A percentile compares a stretch with the other conserved stretches of the same genome.
These are phyloP conservation scores for Rachicladosporium sp. DNA, from an alignment of 2,329 filamentous ascomycete species.

Conservation along the genomic window DNA sequence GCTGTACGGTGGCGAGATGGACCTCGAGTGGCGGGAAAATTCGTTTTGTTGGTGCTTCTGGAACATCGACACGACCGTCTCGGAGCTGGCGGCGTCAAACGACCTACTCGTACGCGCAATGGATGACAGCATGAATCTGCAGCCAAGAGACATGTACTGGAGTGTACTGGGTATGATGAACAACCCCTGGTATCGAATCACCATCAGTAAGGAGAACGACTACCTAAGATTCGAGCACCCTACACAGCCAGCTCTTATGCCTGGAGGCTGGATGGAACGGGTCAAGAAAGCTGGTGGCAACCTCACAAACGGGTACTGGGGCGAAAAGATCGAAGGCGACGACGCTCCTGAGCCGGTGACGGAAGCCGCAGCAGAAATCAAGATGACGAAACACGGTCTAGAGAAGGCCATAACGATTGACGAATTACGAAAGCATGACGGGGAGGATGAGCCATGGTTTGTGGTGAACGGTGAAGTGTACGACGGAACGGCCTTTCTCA, in stretches of 20 bases:
- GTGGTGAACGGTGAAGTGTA: slow-evolving; percentile 82
- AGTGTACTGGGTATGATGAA: slow-evolving; percentile 96
- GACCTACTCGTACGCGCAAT: slow-evolving; percentile 76
- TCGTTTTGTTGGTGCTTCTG: slow-evolving; percentile 92
- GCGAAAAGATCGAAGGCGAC: slow-evolving; percentile 52
- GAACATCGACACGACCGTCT: slow-evolving; percentile 55
- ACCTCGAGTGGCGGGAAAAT: slow-evolving; percentile 70
- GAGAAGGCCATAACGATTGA: slow-evolving; percentile 53
- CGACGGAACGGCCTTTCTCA: slow-evolving; percentile 67
- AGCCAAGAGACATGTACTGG: slow-evolving; percentile 94
- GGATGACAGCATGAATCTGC: slow-evolving; percentile 79
- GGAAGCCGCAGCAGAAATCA: slow-evolving; percentile 52
- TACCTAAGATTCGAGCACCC: slow-evolving; percentile 73
- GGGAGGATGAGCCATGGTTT: slow-evolving; percentile 65
- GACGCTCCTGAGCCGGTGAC: slow-evolving; percentile 29
- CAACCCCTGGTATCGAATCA: slow-evolving; percentile 82
- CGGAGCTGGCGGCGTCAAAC: slow-evolving; percentile 49
- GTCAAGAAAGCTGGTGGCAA: slow-evolving; percentile 75
- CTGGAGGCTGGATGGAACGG: slow-evolving; percentile 86
- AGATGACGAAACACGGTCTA: slow-evolving; percentile 61
- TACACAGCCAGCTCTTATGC: slow-evolving; percentile 62
- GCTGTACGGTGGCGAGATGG: slow-evolving; percentile 63
- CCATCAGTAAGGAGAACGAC: slow-evolving; percentile 56
- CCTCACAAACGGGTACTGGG: slow-evolving; percentile 72
- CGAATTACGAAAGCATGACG: slow-evolving; percentile 58